Evolutionary conservation across 176 grass and related monocot genomes (phyloP).

Genomic region (Carex pumila): DNA sequence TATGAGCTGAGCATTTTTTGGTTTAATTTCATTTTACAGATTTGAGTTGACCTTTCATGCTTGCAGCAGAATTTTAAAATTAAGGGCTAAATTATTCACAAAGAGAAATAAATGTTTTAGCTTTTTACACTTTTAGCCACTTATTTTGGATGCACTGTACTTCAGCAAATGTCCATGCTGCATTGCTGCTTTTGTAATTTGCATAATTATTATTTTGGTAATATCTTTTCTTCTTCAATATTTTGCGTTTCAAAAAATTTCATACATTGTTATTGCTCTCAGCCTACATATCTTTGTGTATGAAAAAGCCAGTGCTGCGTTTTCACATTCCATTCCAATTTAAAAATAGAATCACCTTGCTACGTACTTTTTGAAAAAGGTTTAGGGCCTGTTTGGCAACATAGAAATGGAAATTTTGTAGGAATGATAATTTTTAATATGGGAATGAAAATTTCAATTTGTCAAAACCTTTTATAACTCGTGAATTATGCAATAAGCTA

Average conservation of each 20-base stretch:
- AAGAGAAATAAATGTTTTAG: neutral
- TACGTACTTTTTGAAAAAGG: neutral
- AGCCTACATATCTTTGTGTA: neutral
- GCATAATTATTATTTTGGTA: neutral
- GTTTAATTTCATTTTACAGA: constrained; percentile 10
- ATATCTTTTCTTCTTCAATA: neutral
- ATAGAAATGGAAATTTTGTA: no score
- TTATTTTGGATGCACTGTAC: neutral
- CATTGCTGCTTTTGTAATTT: neutral
- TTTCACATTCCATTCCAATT: neutral
- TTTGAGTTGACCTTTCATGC: neutral
- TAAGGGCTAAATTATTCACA: neutral
- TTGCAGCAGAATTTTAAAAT: neutral
- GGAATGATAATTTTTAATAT: no score
- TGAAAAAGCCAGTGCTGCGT: neutral
- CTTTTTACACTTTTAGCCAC: neutral
- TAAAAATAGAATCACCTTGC: neutral
- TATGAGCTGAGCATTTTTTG: constrained; percentile 42
- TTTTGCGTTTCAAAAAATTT: neutral
- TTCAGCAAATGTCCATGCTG: neutral
- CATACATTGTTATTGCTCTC: neutral
- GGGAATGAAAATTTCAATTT: no score
- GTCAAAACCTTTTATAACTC: neutral
- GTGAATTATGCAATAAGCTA: neutral
- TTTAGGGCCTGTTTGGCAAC: no score